Evolutionary conservation across 2,329 filamentous ascomycete species (phyloP).

Genomic region (Apiospora saccharicola): DNA sequence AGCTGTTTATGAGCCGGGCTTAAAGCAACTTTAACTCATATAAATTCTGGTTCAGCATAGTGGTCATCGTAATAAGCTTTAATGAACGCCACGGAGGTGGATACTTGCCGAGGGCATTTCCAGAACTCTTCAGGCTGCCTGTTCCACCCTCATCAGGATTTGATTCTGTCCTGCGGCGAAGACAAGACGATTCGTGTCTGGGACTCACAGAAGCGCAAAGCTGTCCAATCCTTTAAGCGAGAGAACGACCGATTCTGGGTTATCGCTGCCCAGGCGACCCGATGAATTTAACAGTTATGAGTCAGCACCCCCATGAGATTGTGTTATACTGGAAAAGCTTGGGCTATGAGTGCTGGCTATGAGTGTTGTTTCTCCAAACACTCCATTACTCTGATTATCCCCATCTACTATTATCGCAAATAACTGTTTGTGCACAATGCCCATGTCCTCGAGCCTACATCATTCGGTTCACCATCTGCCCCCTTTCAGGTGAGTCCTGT

Average conservation of each 20-base stretch:
- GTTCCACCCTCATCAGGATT: conserved; percentile 97
- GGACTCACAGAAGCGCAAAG: conserved; percentile 97
- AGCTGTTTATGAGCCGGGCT: not conserved
- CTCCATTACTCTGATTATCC: no score
- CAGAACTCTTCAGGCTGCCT: conserved; percentile 95
- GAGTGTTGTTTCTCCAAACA: no score
- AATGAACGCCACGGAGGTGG: conserved; percentile 70
- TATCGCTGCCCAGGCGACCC: conserved; percentile 80
- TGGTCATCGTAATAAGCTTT: not conserved
- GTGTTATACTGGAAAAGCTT: no score
- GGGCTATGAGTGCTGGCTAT: no score
- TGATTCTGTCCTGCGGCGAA: conserved; percentile 95
- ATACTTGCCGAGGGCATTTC: conserved; percentile 97
- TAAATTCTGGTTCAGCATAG: not conserved
- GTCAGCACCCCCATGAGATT: no score
- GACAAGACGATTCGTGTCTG: conserved; percentile 99
- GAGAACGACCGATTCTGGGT: conserved; percentile 99
- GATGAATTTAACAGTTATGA: no score
- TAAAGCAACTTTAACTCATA: not conserved
- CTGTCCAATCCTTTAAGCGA: conserved; percentile 96
- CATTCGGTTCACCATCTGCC: no score
- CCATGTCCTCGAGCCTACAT: no score
- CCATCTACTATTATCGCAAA: no score
- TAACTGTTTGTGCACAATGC: no score
- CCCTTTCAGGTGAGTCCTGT: no score